Conservation (phyloP, 2,329 filamentous ascomycete genomes). For the Clonostachys rosea region DNA sequence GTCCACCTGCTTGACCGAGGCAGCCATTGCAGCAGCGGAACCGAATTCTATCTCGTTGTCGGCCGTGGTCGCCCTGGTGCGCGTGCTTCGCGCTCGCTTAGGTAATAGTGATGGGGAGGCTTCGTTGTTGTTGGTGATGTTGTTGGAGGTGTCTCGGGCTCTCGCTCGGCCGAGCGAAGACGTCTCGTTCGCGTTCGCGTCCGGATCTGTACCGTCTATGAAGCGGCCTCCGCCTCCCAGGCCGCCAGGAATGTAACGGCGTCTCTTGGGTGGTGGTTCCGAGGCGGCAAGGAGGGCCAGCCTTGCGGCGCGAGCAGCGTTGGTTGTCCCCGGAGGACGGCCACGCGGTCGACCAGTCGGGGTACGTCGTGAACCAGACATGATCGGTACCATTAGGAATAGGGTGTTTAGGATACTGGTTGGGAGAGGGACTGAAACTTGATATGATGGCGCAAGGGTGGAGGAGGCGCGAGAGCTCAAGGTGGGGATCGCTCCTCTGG, state of each 20-base stretch:
- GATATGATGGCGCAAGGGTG: not conserved
- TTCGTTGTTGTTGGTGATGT: conserved; percentile 24
- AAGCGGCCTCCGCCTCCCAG: conserved; percentile 83
- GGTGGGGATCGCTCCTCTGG: not conserved
- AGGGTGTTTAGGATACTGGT: not conserved
- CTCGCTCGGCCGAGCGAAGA: not conserved
- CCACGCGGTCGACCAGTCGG: conserved; percentile 40
- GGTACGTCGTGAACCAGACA: conserved; percentile 32
- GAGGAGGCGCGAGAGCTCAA: not conserved
- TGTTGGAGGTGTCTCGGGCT: too few relatives aligned
- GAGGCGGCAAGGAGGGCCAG: conserved; percentile 23
- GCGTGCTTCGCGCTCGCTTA: conserved; percentile 52
- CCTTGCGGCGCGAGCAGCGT: conserved; percentile 32
- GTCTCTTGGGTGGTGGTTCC: conserved; percentile 65
- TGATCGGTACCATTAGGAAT: conserved; percentile 22
- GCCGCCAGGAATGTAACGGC: conserved; percentile 80
- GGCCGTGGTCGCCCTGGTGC: conserved; percentile 46
- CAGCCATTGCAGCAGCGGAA: conserved; percentile 84
- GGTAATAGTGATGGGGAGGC: conserved; percentile 36
- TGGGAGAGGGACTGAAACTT: not conserved
- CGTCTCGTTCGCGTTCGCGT: conserved; percentile 37
- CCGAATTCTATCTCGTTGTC: conserved; percentile 69
- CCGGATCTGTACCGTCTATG: conserved; percentile 56
- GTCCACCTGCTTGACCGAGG: conserved; percentile 84
- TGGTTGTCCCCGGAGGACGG: conserved; percentile 37